phyloP scores from a whole-genome alignment of 2,329 filamentous ascomycete genomes.

The Capronia epimyces region DNA sequence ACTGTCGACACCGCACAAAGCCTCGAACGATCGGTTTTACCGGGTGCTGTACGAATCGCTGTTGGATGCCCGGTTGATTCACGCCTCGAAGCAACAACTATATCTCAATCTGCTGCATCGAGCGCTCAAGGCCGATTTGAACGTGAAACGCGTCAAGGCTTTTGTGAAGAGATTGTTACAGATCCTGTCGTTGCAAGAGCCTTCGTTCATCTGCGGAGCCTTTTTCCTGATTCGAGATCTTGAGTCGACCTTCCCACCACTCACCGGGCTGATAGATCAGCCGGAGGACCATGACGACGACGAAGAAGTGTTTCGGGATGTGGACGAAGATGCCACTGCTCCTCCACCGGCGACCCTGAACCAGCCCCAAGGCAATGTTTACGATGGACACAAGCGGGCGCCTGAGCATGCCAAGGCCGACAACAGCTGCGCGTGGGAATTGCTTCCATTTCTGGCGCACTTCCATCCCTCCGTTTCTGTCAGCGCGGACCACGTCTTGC shows the following conservation, averaged over 20 bases:
- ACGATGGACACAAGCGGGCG: conserved; percentile 86
- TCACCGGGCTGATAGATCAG: conserved; percentile 71
- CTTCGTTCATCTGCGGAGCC: conserved; percentile 87
- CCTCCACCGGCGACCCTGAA: conserved; percentile 28
- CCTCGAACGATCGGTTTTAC: conserved; percentile 87
- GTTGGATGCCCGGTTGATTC: conserved; percentile 78
- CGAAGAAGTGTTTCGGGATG: conserved; percentile 65
- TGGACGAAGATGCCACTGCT: conserved; percentile 44
- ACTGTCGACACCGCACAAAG: conserved; percentile 71
- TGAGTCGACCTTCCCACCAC: conserved; percentile 69
- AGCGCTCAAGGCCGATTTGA: conserved; percentile 82
- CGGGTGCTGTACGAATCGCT: conserved; percentile 92
- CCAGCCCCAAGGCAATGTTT: conserved; percentile 42
- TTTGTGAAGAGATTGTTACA: conserved; percentile 93
- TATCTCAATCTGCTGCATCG: conserved; percentile 90
- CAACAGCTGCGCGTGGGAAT: conserved; percentile 85
- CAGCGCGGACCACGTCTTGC: conserved; percentile 67
- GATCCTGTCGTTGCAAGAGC: conserved; percentile 79
- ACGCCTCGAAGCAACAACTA: conserved; percentile 89
- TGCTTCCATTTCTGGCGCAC: conserved; percentile 69
- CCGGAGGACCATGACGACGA: conserved; percentile 73
- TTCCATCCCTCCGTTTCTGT: conserved; percentile 91
- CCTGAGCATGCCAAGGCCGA: conserved; percentile 93
- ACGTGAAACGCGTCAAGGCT: conserved; percentile 84
- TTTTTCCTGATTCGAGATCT: conserved; percentile 83